Conservation (phyloP, 306 rosid genomes). For the Echinosophora koreensis region DNA sequence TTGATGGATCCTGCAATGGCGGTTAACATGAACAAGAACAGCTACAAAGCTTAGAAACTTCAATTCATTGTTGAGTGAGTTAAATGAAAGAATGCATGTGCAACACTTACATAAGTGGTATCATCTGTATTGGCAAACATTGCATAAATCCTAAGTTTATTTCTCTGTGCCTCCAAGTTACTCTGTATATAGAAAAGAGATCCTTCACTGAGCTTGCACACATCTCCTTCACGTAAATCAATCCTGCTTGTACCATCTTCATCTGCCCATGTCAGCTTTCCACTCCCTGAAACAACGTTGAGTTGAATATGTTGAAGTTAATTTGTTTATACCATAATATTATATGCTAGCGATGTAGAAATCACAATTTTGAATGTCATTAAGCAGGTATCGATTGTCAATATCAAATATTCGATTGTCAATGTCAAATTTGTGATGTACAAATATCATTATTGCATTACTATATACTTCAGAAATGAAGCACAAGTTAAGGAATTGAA, state of each 20-base stretch:
- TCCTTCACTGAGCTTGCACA: conserved; percentile 68
- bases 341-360: too few relatives aligned
- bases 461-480: too few relatives aligned
- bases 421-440: too few relatives aligned
- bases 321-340: not conserved
- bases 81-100: conserved; percentile 3
- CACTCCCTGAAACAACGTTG: conserved; percentile 64
- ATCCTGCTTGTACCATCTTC: conserved; percentile 51
- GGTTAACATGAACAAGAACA: conserved; percentile 42
- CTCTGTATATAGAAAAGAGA: conserved; percentile 74
- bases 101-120: conserved; percentile 56
- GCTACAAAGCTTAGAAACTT: conserved; percentile 33
- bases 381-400: too few relatives aligned
- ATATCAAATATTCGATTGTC: too few relatives aligned
- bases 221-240: conserved; percentile 66
- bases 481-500: too few relatives aligned
- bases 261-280: conserved; percentile 64
- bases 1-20: conserved; percentile 61
- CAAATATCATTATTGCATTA: too few relatives aligned
- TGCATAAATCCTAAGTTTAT: conserved; percentile 75
- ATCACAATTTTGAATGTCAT: too few relatives aligned
- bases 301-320: conserved; percentile 16
- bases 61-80: not conserved
- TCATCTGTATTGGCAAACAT: conserved; percentile 68
- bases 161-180: conserved; percentile 62